phyloP scores from a whole-genome alignment of 2,329 filamentous ascomycete species.

The Diaporthe nobilis region DNA sequence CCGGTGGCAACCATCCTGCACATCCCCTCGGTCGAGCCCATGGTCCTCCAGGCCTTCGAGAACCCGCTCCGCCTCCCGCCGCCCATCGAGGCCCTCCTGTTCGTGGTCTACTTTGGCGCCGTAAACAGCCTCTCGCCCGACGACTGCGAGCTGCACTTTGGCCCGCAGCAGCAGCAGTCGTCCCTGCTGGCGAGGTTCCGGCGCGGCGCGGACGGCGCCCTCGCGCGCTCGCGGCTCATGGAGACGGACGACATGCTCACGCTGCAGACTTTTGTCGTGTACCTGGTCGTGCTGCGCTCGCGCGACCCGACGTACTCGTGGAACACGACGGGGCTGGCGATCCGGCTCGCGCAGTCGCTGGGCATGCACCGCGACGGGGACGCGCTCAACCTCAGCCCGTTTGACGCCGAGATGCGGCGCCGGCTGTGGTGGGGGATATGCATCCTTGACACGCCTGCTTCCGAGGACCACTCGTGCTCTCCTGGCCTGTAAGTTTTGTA shows the following conservation, averaged over 20 bases:
- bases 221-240: constrained; percentile 71
- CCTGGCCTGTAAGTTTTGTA: background rate
- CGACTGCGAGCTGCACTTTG: constrained; percentile 48
- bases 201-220: constrained; percentile 67
- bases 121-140: constrained; percentile 53
- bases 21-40: constrained; percentile 17
- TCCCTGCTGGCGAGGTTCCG: background rate
- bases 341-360: constrained; percentile 61
- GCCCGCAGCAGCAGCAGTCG: background rate
- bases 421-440: constrained; percentile 70
- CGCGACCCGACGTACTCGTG: constrained; percentile 57
- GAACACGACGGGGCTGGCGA: constrained; percentile 59
- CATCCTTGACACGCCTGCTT: constrained; percentile 56
- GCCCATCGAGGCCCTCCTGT: constrained; percentile 61
- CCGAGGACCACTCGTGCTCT: constrained; percentile 31
- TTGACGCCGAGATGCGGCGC: constrained; percentile 67
- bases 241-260: constrained; percentile 69
- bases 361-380: constrained; percentile 56
- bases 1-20: constrained; percentile 9
- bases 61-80: constrained; percentile 45
- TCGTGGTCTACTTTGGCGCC: constrained; percentile 53
- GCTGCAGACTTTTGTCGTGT: constrained; percentile 71
- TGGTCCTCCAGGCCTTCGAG: constrained; percentile 14
- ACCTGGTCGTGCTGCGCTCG: constrained; percentile 63
- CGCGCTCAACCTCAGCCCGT: constrained; percentile 64